Evolutionary conservation across 2,329 filamentous ascomycete species (phyloP).

Genomic region (Gnomoniopsis sp.): DNA sequence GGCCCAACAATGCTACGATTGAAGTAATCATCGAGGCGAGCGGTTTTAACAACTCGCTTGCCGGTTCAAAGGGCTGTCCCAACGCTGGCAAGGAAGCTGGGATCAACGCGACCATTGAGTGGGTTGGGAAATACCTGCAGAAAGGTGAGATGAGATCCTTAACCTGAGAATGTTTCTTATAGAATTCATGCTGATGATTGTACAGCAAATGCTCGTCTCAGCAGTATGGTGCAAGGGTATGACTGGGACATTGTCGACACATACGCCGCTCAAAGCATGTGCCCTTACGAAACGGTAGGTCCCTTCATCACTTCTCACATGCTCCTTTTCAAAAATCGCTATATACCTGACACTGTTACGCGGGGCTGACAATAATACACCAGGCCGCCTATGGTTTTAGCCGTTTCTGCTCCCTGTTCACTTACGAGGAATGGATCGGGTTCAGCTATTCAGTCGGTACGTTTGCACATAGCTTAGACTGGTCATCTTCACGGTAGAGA

Average conservation of each 20-base stretch:
- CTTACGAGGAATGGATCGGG: constrained; percentile 68
- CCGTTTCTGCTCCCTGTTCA: constrained; percentile 71
- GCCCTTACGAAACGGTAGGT: constrained; percentile 67
- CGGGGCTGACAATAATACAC: not conserved
- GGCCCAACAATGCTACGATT: constrained; percentile 69
- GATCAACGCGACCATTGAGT: constrained; percentile 55
- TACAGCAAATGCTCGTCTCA: constrained; percentile 57
- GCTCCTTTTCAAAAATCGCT: not conserved
- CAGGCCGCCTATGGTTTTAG: constrained; percentile 70
- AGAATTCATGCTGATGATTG: not conserved
- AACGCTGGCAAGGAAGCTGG: constrained; percentile 52
- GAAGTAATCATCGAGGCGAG: constrained; percentile 65
- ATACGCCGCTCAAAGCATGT: constrained; percentile 68
- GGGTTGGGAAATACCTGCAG: constrained; percentile 62
- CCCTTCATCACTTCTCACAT: not conserved
- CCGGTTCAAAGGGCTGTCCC: constrained; percentile 64
- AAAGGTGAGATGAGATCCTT: constrained; percentile 40
- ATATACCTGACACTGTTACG: not conserved
- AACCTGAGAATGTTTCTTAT: not conserved
- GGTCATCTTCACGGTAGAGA: not conserved
- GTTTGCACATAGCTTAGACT: not conserved
- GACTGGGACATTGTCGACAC: constrained; percentile 63
- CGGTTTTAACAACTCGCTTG: constrained; percentile 67
- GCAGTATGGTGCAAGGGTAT: constrained; percentile 49
- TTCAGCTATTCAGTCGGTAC: constrained; percentile 65